phyloP scores from a whole-genome alignment of 257 asterid species.

The Oldenlandia corymbosa region DNA sequence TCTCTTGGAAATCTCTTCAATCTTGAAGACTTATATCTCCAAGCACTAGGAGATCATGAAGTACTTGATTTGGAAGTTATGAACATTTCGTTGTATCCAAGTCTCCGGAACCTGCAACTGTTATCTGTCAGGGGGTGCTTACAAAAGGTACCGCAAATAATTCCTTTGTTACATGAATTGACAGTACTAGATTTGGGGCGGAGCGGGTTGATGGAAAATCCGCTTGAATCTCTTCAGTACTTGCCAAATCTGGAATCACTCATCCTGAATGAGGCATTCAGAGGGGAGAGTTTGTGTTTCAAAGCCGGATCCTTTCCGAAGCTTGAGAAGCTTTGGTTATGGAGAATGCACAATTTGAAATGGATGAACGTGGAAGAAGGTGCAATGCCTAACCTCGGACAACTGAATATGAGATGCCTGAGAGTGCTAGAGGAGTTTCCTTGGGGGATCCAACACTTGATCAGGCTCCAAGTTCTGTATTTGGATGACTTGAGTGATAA shows the following conservation, averaged over 20 bases:
- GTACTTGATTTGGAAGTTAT: constrained; percentile 20
- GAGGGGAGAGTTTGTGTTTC: constrained; percentile 29
- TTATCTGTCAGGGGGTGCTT: constrained; percentile 14
- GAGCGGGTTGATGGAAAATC: constrained; percentile 20
- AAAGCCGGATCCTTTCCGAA: constrained; percentile 19
- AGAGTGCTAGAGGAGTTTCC: constrained; percentile 12
- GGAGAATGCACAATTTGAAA: background rate
- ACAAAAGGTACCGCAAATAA: constrained; percentile 22
- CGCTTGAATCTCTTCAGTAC: constrained; percentile 22
- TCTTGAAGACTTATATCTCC: constrained; percentile 14
- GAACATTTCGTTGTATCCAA: constrained; percentile 1
- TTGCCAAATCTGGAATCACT: constrained; percentile 27
- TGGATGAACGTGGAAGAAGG: constrained; percentile 8
- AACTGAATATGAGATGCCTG: background rate
- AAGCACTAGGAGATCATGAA: constrained; percentile 2
- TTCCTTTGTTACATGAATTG: constrained; percentile 17
- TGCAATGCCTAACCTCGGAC: constrained; percentile 18
- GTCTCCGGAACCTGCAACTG: constrained; percentile 20
- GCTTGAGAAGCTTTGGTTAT: background rate
- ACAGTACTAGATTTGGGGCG: background rate
- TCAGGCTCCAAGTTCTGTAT: background rate
- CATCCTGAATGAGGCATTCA: constrained; percentile 13
- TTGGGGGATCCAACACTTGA: background rate
- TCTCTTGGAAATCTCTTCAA: constrained; percentile 23
- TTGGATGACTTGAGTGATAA: too few species aligned